These are phyloP conservation scores for Colletotrichum sp. DNA, from an alignment of 2,329 filamentous ascomycete genomes.

Conservation along the genomic window DNA sequence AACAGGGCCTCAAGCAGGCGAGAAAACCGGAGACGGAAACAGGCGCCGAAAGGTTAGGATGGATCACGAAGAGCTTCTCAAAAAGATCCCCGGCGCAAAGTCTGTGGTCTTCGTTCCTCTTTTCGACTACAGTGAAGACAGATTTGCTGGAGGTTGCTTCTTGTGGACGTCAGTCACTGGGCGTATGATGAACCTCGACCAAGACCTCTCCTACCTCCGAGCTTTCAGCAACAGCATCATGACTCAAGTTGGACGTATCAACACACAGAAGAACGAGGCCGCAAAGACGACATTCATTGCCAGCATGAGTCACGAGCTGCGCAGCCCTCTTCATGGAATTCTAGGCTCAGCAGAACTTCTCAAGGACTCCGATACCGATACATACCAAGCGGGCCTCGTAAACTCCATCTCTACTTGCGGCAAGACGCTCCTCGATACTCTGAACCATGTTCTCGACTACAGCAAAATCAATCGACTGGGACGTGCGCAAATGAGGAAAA, in stretches of 20 bases:
- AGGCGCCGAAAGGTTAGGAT: constrained; percentile 25
- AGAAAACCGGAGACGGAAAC: not conserved
- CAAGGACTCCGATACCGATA: constrained; percentile 42
- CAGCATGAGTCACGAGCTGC: constrained; percentile 63
- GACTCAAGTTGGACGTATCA: constrained; percentile 59
- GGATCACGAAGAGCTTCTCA: constrained; percentile 37
- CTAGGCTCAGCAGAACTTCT: constrained; percentile 57
- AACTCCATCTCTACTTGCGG: constrained; percentile 51
- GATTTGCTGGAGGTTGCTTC: constrained; percentile 39
- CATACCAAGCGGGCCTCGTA: constrained; percentile 47
- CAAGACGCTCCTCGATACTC: constrained; percentile 52
- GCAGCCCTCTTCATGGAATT: constrained; percentile 63
- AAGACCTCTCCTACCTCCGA: constrained; percentile 35
- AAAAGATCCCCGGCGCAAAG: constrained; percentile 36
- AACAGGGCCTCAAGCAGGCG: not conserved
- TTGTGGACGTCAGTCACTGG: constrained; percentile 37
- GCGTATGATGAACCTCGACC: constrained; percentile 40
- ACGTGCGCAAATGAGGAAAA: constrained; percentile 25
- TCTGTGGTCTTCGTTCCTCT: constrained; percentile 39
- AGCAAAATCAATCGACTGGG: constrained; percentile 43
- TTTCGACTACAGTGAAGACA: constrained; percentile 38
- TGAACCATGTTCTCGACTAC: constrained; percentile 54
- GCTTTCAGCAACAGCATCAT: constrained; percentile 52
- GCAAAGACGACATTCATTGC: constrained; percentile 65
- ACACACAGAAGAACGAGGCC: constrained; percentile 54